These are phyloP conservation scores for Epichloe sp. DNA, from an alignment of 2,329 filamentous ascomycete species.

Conservation along the genomic window DNA sequence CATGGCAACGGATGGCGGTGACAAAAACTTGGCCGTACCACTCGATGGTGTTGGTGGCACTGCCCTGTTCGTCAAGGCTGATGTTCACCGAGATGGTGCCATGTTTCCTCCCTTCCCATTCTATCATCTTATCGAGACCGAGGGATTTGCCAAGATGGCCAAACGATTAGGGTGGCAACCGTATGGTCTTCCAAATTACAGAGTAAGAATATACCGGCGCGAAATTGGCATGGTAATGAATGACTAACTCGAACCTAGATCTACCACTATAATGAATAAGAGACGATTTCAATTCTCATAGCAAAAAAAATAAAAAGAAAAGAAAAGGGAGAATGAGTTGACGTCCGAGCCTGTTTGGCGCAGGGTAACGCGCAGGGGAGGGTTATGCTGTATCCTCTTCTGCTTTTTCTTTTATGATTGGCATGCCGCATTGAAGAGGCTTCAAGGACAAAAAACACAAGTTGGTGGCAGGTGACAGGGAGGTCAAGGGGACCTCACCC, in stretches of 20 bases:
- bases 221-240: background rate
- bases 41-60: constrained; percentile 93
- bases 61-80: constrained; percentile 83
- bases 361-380: background rate
- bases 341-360: background rate
- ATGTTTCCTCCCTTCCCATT: constrained; percentile 98
- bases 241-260: constrained; percentile 38
- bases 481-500: background rate
- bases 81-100: constrained; percentile 91
- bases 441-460: background rate
- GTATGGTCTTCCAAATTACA: constrained; percentile 90
- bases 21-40: constrained; percentile 50
- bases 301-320: background rate
- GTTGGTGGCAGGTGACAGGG: background rate
- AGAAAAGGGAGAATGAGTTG: background rate
- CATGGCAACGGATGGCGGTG: constrained; percentile 47
- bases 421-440: background rate
- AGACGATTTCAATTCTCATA: constrained; percentile 2
- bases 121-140: constrained; percentile 94
- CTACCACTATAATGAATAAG: constrained; percentile 81
- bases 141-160: constrained; percentile 97
- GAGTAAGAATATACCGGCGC: constrained; percentile 44
- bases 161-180: constrained; percentile 73
- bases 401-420: background rate
- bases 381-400: background rate